Base-by-base conservation (phyloP, 208 protist species). In the Wallacemonas rigidus region DNA sequence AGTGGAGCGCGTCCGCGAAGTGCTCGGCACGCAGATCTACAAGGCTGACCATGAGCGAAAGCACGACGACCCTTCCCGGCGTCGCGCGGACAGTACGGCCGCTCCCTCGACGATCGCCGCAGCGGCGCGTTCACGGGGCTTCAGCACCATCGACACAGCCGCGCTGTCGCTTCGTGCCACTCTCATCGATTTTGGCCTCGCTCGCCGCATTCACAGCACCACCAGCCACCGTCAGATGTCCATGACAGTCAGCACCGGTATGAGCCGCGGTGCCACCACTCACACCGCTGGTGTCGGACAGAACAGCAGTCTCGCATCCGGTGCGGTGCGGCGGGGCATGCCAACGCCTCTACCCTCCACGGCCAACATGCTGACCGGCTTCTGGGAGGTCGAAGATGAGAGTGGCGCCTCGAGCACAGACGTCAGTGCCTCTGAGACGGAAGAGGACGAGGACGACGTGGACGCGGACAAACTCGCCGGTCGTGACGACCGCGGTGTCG, bases 121-220 rank as follows among this genome's bases (percentile, higher is more conserved):
- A 41, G 45, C 60, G 26, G 68, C 36, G 5, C 61, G 58, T 56
- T 68, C 54, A 4, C 38, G 71, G 40, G 53, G 71, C 2, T 36
- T 45, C 39, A 12, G 14, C 40, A 35, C 62, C 48, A 47, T 61
- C 50, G 51, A 75, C 68, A 55, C 72, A 35, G 81, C 78, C 12
- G 44, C 68, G 61, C 83, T 71, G 2, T 56, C 90, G 36, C 75
- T 94, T 53, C 85, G 82, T 53, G 75, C 87, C 40, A 94, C 86
- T 15, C 81, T 94, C 11, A 90, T 94, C 72, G 89, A 94, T 76
- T 94, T 94, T 75, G 89, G 89, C 2, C 71, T 94, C 4, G 81
- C 89, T 15, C 85, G 84, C 12, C 83, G 83, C 68, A 91, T 82
- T 35, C 75, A 74, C 44, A 36, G 67, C 26, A 62, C 57, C 35